Base-by-base conservation (phyloP, 2,329 filamentous ascomycete genomes). In the Pyrenophora tritici-repentis region DNA sequence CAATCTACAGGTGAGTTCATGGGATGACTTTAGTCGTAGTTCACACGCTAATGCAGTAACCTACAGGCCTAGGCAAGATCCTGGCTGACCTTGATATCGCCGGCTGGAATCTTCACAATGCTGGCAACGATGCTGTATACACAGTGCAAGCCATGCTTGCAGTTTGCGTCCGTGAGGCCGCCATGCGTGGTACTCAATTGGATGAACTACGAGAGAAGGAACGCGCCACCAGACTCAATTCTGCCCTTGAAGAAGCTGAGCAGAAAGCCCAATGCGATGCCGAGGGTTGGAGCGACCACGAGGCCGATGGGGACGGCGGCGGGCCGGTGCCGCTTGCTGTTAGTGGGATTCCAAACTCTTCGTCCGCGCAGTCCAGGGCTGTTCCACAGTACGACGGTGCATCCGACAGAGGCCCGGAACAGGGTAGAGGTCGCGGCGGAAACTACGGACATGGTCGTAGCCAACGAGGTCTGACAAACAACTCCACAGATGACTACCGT, bases 51-150 rank as follows among this genome's bases (percentile, higher is more conserved):
- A 20, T 20, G 18, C 62, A 67, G 0, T 76, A 87, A 2, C 69
- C 78, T 3, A 79, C 81, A 12, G 82, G 81, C 1, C 80, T 97
- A 2, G 76, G 75, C 0, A 75, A 62, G 5, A 79, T 95, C 12
- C 81, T 96, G 18, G 65, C 73, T 5, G 80, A 87, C 5, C 77
- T 96, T 22, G 82, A 81, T 2, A 82, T 95, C 7, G 63, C 75
- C 0, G 83, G 79, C 35, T 83, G 78, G 72, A 79, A 88, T 61
- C 78, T 93, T n/a, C 91, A 96, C 73, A 96, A 96, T 66, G 91
- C 87, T 0, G 83, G 91, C 1, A 96, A 96, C 59, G 91, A 96
- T 68, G 91, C 91, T 0, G 82, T 86, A 1, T 94, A 88, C 68
- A 93, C 90, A 0, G 74, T 96, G 56, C 85, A 87, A 55, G 87